Conservation (phyloP, 1,139 yeast genomes). For the Candida dubliniensis region DNA sequence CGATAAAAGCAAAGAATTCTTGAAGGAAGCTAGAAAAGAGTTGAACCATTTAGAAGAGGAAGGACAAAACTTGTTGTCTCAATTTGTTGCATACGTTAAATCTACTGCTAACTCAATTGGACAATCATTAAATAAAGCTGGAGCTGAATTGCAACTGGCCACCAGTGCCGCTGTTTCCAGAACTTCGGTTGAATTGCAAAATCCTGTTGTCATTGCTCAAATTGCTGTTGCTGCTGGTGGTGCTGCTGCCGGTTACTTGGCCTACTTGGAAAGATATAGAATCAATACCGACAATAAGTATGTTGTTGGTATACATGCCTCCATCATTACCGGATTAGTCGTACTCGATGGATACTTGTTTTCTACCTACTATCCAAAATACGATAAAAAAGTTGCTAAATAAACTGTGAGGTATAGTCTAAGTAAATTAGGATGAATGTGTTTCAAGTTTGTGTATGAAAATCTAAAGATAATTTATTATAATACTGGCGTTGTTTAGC, state of each 20-base stretch:
- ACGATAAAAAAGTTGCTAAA: conserved; percentile 14
- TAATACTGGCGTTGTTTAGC: too few relatives aligned
- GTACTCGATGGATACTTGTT: conserved; percentile 56
- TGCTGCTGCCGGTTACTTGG: conserved; percentile 48
- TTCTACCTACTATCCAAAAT: conserved; percentile 43
- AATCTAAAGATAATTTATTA: too few relatives aligned
- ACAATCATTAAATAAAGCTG: conserved; percentile 13
- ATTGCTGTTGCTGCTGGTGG: conserved; percentile 52
- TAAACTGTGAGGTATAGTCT: neutral
- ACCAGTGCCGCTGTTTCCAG: conserved; percentile 14
- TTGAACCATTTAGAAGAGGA: conserved; percentile 28
- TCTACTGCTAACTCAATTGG: conserved; percentile 8
- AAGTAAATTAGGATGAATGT: too few relatives aligned
- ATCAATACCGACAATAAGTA: conserved; percentile 46
- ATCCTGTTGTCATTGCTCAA: conserved; percentile 63
- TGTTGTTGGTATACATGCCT: conserved; percentile 53
- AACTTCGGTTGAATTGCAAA: conserved; percentile 47
- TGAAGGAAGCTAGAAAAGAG: conserved; percentile 21
- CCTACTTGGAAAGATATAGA: conserved; percentile 55
- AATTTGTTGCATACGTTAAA: conserved; percentile 14
- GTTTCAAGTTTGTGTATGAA: too few relatives aligned
- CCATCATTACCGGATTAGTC: conserved; percentile 55
- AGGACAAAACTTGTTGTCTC: conserved; percentile 22
- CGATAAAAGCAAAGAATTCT: conserved; percentile 14
- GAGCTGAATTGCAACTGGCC: conserved; percentile 12